Evolutionary conservation across 176 grass and related monocot genomes (phyloP).

Genomic region (Bromus sterilis): DNA sequence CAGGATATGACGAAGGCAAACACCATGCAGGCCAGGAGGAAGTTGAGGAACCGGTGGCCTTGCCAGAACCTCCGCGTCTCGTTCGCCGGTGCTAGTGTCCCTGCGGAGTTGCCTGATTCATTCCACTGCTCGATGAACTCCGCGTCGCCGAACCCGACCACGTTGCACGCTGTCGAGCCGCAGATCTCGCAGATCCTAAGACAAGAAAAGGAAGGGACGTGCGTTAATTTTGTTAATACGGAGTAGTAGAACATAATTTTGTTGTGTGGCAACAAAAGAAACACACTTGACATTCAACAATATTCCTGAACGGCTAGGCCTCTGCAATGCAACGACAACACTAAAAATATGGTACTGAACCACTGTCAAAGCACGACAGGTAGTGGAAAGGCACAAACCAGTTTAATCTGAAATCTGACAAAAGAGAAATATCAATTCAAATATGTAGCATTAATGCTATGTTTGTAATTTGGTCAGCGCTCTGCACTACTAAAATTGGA

Average conservation of each 20-base stretch:
- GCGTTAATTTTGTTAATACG: too few species aligned
- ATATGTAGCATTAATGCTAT: neutral
- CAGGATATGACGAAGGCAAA: conserved; percentile 94
- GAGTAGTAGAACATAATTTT: too few species aligned
- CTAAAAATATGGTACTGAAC: neutral
- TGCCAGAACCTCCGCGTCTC: conserved; percentile 85
- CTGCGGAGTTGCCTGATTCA: conserved; percentile 34
- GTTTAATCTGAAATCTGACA: neutral
- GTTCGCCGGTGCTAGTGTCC: neutral
- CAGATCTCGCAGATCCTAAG: conserved; percentile 87
- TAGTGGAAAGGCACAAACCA: neutral
- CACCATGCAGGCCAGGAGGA: conserved; percentile 95
- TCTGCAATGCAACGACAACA: neutral
- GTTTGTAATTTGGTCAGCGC: neutral
- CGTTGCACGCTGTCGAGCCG: conserved; percentile 69
- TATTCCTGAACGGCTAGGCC: too few species aligned
- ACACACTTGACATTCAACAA: too few species aligned
- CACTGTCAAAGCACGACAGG: neutral
- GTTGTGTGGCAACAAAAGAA: too few species aligned
- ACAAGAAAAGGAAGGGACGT: neutral
- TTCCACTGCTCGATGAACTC: conserved; percentile 86
- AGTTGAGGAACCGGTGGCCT: conserved; percentile 90
- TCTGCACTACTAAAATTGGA: neutral
- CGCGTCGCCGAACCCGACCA: conserved; percentile 64
- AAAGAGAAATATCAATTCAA: neutral